These are phyloP conservation scores for Diospyros lotus DNA, from an alignment of 148 eudicot species.

Conservation along the genomic window DNA sequence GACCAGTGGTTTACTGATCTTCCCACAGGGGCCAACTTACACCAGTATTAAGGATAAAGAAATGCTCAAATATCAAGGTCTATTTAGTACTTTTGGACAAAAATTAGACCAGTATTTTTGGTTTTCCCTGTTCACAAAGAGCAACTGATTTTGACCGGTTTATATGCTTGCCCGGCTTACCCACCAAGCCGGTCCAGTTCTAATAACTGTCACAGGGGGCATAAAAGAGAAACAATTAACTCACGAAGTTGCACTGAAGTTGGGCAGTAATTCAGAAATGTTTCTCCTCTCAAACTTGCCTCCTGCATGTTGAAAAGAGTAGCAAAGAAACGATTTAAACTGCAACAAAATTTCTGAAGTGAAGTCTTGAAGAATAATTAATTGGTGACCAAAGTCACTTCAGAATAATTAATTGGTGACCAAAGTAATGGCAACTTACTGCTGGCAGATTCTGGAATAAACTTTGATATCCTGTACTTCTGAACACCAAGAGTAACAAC, in stretches of 20 bases:
- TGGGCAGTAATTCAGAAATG: slow-evolving; percentile 44
- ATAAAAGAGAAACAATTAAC: slow-evolving; percentile 14
- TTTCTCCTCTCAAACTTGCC: slow-evolving; percentile 42
- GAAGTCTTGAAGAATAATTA: not conserved
- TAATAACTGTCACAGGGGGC: not conserved
- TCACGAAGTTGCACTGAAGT: slow-evolving; percentile 46
- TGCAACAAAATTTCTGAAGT: too few relatives aligned
- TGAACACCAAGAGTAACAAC: slow-evolving; percentile 2
- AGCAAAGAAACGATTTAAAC: not conserved
- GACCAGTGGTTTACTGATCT: too few relatives aligned
- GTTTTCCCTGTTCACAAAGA: too few relatives aligned
- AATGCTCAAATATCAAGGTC: too few relatives aligned
- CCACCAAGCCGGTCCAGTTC: too few relatives aligned
- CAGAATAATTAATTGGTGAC: not conserved
- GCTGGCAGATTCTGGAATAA: slow-evolving; percentile 36
- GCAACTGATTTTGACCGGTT: too few relatives aligned
- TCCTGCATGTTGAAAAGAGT: slow-evolving; percentile 21
- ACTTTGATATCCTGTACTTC: slow-evolving; percentile 49
- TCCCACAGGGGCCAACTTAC: too few relatives aligned
- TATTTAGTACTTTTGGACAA: too few relatives aligned
- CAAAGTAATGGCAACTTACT: slow-evolving; percentile 23
- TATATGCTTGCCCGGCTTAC: too few relatives aligned
- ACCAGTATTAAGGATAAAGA: too few relatives aligned
- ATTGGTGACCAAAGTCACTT: not conserved
- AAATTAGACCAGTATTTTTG: too few relatives aligned